Evolutionary conservation across 805 yeast genomes (phyloP).

Genomic region (Suhomyces xylopsoci): DNA sequence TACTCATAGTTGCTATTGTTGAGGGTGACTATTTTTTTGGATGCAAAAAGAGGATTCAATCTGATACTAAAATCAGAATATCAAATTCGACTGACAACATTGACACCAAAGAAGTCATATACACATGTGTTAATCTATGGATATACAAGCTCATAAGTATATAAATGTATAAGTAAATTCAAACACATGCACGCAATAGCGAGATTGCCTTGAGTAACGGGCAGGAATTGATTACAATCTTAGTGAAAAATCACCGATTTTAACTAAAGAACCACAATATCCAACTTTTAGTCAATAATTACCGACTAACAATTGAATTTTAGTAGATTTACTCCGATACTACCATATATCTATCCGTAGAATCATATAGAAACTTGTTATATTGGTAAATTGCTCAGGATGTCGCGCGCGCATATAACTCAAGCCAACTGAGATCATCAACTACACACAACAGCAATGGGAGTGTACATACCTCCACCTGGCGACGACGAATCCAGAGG

Average conservation of each 20-base stretch:
- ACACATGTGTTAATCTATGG: no score
- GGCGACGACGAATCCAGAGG: conserved; percentile 10
- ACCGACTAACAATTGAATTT: no score
- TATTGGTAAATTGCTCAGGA: neutral
- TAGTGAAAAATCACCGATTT: neutral
- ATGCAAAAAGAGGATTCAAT: neutral
- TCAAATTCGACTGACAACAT: neutral
- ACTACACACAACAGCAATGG: conserved; percentile 17
- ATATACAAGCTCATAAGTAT: no score
- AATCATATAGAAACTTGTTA: neutral
- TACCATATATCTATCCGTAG: neutral
- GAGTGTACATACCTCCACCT: conserved; percentile 37
- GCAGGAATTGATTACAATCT: neutral
- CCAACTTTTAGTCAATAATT: neutral
- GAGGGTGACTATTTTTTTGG: neutral
- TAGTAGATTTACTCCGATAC: no score
- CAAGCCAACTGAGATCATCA: neutral
- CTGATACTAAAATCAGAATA: no score
- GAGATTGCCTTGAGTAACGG: neutral
- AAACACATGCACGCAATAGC: neutral
- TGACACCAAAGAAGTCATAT: neutral
- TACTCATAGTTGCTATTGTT: no score
- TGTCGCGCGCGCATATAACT: neutral
- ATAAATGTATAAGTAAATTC: no score
- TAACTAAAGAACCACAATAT: neutral